Conservation (phyloP, 306 rosid genomes). For the Vigna reflexopilosa region DNA sequence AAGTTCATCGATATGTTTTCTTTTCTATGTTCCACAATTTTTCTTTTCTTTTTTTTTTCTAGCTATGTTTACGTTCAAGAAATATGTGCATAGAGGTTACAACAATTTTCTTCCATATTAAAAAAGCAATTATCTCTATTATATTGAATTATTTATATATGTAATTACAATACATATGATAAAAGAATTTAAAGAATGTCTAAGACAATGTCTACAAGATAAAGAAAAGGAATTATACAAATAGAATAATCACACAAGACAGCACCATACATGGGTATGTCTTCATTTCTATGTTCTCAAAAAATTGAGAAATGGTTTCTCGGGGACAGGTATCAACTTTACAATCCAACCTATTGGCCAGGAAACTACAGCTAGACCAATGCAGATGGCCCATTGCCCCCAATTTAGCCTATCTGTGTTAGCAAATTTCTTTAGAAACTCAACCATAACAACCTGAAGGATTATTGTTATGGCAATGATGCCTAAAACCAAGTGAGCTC, state of each 20-base stretch:
- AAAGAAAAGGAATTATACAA: not conserved
- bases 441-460: constrained; percentile 53
- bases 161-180: not conserved
- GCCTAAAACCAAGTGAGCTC: constrained; percentile 20
- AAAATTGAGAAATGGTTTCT: constrained; percentile 38
- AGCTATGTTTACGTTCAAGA: not conserved
- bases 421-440: constrained; percentile 53
- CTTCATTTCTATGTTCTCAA: constrained; percentile 19
- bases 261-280: not conserved
- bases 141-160: not conserved
- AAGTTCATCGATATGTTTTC: too few species aligned
- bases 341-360: constrained; percentile 54
- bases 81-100: not conserved
- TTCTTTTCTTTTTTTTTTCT: too few species aligned
- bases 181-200: not conserved
- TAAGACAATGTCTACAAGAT: not conserved
- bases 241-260: not conserved
- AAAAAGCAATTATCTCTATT: not conserved
- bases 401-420: constrained; percentile 47
- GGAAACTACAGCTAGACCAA: constrained; percentile 40
- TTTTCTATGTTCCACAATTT: too few species aligned
- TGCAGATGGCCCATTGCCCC: constrained; percentile 45
- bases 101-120: not conserved
- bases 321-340: constrained; percentile 49
- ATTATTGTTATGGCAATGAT: constrained; percentile 45